These are phyloP conservation scores for Aureobasidium sp. DNA, from an alignment of 2,329 filamentous ascomycete genomes.

Conservation along the genomic window DNA sequence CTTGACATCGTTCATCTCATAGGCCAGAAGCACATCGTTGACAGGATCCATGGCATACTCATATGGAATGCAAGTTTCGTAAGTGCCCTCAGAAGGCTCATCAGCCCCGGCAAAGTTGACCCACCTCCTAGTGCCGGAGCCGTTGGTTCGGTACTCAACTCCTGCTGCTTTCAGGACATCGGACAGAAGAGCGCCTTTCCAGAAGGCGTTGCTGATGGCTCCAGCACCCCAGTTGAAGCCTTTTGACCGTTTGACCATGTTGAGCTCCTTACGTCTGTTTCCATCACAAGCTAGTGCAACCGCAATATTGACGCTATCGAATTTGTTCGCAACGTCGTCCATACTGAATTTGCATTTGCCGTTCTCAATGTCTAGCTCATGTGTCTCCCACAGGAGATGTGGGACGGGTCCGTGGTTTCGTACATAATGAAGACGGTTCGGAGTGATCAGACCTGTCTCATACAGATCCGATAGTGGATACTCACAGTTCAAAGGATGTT, in stretches of 20 bases:
- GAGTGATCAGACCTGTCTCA: conserved; percentile 86
- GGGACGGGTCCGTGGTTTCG: conserved; percentile 88
- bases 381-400: neutral
- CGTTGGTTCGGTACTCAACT: no score
- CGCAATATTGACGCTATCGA: conserved; percentile 85
- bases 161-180: conserved; percentile 77
- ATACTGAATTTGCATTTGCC: conserved; percentile 75
- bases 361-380: conserved; percentile 65
- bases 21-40: conserved; percentile 85
- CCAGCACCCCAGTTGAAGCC: conserved; percentile 96
- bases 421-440: conserved; percentile 90
- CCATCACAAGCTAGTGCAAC: conserved; percentile 93
- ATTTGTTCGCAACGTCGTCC: conserved; percentile 77
- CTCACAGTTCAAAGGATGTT: conserved; percentile 94
- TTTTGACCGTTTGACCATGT: conserved; percentile 89
- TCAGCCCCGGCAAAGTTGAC: no score
- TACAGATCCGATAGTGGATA: conserved; percentile 82
- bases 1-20: conserved; percentile 90
- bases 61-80: no score
- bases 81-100: no score
- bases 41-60: conserved; percentile 87
- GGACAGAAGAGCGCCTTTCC: conserved; percentile 82
- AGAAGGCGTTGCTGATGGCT: conserved; percentile 87
- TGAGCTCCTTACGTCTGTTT: conserved; percentile 94
- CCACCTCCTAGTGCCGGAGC: no score